Evolutionary conservation across 352 stramenopile genomes (phyloP).

Genomic region (Phytopythium aichiense): DNA sequence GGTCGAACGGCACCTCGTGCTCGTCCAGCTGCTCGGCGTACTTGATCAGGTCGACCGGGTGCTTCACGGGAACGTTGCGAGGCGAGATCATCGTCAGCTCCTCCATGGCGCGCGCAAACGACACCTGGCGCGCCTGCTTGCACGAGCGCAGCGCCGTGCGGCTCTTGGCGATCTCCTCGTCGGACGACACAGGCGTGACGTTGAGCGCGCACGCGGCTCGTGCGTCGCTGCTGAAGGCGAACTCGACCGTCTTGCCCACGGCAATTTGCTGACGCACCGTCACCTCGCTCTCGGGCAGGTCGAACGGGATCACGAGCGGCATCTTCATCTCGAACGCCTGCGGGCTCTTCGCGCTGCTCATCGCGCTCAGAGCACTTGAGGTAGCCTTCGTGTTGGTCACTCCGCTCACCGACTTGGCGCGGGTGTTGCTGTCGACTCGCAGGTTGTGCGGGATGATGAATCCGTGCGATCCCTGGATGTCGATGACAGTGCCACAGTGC

Average conservation of each 20-base stretch:
- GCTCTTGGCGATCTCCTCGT: slow-evolving; percentile 66
- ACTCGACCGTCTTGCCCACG: slow-evolving; percentile 71
- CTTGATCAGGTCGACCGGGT: slow-evolving; percentile 82
- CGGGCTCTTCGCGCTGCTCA: slow-evolving; percentile 11
- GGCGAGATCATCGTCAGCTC: slow-evolving; percentile 75
- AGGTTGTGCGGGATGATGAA: slow-evolving; percentile 77
- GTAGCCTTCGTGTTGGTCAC: slow-evolving; percentile 2
- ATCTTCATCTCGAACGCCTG: slow-evolving; percentile 33
- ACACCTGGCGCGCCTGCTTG: slow-evolving; percentile 70
- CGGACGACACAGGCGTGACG: slow-evolving; percentile 54
- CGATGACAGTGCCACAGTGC: slow-evolving; percentile 75
- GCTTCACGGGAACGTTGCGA: slow-evolving; percentile 71
- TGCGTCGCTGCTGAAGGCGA: slow-evolving; percentile 35
- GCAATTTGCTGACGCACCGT: slow-evolving; percentile 41
- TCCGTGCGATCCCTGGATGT: slow-evolving; percentile 66
- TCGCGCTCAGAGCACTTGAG: background rate
- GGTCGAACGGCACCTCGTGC: slow-evolving; percentile 45
- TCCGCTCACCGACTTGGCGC: slow-evolving; percentile 8
- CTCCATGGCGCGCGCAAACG: slow-evolving; percentile 73
- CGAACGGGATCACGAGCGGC: slow-evolving; percentile 66
- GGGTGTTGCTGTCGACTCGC: slow-evolving; percentile 29
- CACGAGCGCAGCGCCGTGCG: slow-evolving; percentile 63
- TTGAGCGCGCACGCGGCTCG: slow-evolving; percentile 41
- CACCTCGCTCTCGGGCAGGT: slow-evolving; percentile 41
- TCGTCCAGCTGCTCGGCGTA: slow-evolving; percentile 79